Percentiles rank a stretch among this genome's conserved stretches.
Evolutionary conservation across 306 rosid species (phyloP).

Genomic region (Citrullus amarus): DNA sequence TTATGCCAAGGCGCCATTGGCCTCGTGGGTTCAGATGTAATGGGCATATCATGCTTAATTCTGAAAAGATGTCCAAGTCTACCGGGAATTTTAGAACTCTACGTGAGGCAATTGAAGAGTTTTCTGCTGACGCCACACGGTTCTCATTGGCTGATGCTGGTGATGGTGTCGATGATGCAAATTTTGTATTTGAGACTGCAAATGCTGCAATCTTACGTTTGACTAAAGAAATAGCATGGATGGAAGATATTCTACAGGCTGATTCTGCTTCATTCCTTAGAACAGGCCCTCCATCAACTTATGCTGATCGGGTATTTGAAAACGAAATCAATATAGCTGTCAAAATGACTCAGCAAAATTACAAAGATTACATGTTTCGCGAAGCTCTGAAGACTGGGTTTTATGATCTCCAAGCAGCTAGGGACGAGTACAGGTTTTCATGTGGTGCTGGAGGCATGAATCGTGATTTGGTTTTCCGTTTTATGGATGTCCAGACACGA

Average conservation of each 20-base stretch:
- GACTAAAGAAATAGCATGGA: constrained; percentile 78
- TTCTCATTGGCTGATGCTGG: constrained; percentile 97
- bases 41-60: constrained; percentile 83
- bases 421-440: constrained; percentile 83
- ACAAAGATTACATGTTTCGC: constrained; percentile 62
- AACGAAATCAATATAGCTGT: constrained; percentile 81
- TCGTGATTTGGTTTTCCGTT: constrained; percentile 52
- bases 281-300: constrained; percentile 65
- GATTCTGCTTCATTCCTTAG: constrained; percentile 58
- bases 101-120: constrained; percentile 77
- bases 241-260: constrained; percentile 59
- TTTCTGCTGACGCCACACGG: constrained; percentile 83
- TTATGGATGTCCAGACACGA: constrained; percentile 93
- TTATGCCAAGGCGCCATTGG: constrained; percentile 61
- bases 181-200: constrained; percentile 83
- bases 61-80: constrained; percentile 92
- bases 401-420: constrained; percentile 79
- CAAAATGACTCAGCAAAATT: constrained; percentile 60
- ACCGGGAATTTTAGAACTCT: constrained; percentile 86
- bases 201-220: constrained; percentile 79
- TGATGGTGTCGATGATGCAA: constrained; percentile 89
- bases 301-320: constrained; percentile 68
- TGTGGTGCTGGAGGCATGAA: constrained; percentile 70
- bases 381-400: constrained; percentile 89
- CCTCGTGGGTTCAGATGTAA: constrained; percentile 88